Conservation (phyloP, 306 rosid species). For the Ormosia semicastrata region DNA sequence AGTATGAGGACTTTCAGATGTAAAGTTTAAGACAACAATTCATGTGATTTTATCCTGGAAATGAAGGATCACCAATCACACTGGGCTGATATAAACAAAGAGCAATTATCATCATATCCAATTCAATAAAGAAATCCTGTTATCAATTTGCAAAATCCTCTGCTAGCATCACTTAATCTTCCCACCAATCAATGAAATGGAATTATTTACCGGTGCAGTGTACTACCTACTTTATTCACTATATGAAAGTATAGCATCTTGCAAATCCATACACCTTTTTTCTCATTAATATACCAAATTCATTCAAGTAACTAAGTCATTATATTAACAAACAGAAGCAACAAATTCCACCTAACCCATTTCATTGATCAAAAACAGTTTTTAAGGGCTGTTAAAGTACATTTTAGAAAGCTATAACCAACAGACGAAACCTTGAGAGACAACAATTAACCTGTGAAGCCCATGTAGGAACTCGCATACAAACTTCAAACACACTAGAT, state of each 20-base stretch:
- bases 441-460: conserved; percentile 72
- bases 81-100: neutral
- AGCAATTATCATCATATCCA: neutral
- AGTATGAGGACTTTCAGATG: neutral
- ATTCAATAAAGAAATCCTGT: neutral
- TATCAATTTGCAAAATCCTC: neutral
- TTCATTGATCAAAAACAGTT: neutral
- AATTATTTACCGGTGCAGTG: neutral
- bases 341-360: conserved; percentile 17
- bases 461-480: conserved; percentile 87
- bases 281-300: neutral
- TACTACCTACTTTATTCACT: neutral
- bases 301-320: neutral
- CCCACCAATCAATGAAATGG: neutral
- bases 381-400: neutral
- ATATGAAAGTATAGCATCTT: neutral
- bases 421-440: conserved; percentile 21
- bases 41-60: neutral
- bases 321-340: conserved; percentile 8
- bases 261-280: neutral
- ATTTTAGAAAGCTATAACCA: neutral
- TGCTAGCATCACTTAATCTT: neutral
- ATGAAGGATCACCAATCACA: neutral
- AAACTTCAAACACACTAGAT: conserved; percentile 83
- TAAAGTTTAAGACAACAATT: neutral